Conservation (phyloP, 495 filamentous ascomycete species). For the Penicillium paradoxum region DNA sequence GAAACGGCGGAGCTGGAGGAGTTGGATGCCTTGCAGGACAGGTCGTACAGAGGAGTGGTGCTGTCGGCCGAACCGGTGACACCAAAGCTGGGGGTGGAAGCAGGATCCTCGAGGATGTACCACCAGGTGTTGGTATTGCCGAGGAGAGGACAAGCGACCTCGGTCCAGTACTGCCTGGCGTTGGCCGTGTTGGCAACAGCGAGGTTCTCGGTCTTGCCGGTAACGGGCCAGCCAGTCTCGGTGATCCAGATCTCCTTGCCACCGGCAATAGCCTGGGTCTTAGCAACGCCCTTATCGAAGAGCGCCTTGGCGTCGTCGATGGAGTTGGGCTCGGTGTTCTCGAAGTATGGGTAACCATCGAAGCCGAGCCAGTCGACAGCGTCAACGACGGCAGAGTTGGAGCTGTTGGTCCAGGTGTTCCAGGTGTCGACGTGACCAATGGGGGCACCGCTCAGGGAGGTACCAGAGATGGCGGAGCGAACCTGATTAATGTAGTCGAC, state of each 20-base stretch:
- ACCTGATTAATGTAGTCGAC: constrained; percentile 63
- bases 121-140: constrained; percentile 66
- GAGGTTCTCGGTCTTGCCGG: constrained; percentile 53
- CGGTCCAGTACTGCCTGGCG: constrained; percentile 73
- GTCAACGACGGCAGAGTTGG: constrained; percentile 66
- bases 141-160: constrained; percentile 69
- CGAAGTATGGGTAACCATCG: constrained; percentile 71
- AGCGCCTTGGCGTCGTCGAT: constrained; percentile 56
- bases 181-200: constrained; percentile 63
- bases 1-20: constrained; percentile 17
- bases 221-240: constrained; percentile 84
- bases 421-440: constrained; percentile 93
- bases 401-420: constrained; percentile 73
- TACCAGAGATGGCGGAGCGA: constrained; percentile 53
- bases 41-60: constrained; percentile 58
- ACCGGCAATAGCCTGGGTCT: constrained; percentile 52
- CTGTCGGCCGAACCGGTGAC: constrained; percentile 48
- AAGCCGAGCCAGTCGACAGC: constrained; percentile 72
- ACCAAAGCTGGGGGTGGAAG: constrained; percentile 66
- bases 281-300: constrained; percentile 57
- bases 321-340: constrained; percentile 62
- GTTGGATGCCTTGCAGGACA: constrained; percentile 48
- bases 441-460: constrained; percentile 47
- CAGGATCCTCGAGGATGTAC: constrained; percentile 67
- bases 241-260: constrained; percentile 82